Base-by-base conservation (phyloP, 345 rosid species). In the Gossypium anomalum region DNA sequence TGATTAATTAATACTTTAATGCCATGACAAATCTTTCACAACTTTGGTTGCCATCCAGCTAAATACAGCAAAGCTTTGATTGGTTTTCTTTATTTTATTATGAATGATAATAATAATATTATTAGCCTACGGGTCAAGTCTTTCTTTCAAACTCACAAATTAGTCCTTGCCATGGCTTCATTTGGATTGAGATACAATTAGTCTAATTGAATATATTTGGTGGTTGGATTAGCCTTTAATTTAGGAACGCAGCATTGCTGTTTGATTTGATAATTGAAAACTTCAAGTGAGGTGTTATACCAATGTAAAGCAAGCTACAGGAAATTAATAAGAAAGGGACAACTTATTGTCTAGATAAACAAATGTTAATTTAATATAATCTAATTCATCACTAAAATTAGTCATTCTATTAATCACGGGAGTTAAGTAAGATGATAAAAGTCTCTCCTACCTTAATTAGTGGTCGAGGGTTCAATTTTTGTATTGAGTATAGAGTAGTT, bases 31-130 rank as follows among this genome's bases (percentile, higher is more conserved):
- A 69, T 41, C 22, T 12, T 75, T 61, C 52, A 51, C 63, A 29
- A 63, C 22, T 16, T 70, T 47, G 76, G 74, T 66, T 67, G 76
- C 64, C 22, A 67, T 71, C 79, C 79, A 76, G 79, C 82, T 71
- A 57, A 79, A 47, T 16, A 79, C 76, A 74, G 66, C 81, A 38
- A 57, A 2, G 45, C 2, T 44, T 29, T 49, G 73, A 60, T 78
- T 58, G 62, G 4, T 11, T 3, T 22, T 57, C 15, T 22, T 57
- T n/a, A 55, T 17, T 17, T 55, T 55, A 55, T 7, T 53, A 17
- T 53, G 15, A 5, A 34, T 4, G 7, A 34, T 51, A 15, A 4
- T 52, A 5, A 1, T 52, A 52, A 5, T 52, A 3, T 53, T 57
- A 53, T n/a, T 48, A 38, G 49, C 60, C 52, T 44, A 62, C 67